Conservation (phyloP, 75 land plant species). For the Sequoiadendron giganteum region DNA sequence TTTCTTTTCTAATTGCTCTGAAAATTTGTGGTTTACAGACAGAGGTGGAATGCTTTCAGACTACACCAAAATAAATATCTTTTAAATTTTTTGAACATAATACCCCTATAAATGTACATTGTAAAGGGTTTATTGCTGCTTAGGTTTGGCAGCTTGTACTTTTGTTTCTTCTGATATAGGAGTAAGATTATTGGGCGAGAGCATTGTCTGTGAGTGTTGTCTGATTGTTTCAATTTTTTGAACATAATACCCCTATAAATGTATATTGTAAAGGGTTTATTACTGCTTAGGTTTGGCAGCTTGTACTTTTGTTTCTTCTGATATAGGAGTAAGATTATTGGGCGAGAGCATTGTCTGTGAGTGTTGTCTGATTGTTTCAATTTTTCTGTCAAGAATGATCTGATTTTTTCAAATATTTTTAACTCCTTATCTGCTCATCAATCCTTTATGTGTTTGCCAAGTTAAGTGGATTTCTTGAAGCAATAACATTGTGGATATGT, state of each 20-base stretch:
- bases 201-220: neutral
- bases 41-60: neutral
- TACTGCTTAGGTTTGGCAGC: neutral
- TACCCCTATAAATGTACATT: neutral
- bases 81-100: neutral
- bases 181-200: neutral
- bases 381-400: neutral
- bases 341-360: neutral
- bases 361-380: neutral
- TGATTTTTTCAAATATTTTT: neutral
- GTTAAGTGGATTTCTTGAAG: neutral
- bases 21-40: neutral
- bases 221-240: neutral
- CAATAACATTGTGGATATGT: neutral
- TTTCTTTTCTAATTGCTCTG: neutral
- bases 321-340: neutral
- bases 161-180: neutral
- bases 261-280: neutral
- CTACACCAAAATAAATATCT: neutral
- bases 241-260: neutral
- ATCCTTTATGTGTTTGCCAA: neutral
- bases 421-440: neutral
- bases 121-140: neutral
- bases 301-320: neutral
- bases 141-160: neutral